Percentiles rank a stretch among this genome's conserved stretches.
Evolutionary conservation across 2,329 filamentous ascomycete species (phyloP).

Genomic region (Cytospora chrysosperma): DNA sequence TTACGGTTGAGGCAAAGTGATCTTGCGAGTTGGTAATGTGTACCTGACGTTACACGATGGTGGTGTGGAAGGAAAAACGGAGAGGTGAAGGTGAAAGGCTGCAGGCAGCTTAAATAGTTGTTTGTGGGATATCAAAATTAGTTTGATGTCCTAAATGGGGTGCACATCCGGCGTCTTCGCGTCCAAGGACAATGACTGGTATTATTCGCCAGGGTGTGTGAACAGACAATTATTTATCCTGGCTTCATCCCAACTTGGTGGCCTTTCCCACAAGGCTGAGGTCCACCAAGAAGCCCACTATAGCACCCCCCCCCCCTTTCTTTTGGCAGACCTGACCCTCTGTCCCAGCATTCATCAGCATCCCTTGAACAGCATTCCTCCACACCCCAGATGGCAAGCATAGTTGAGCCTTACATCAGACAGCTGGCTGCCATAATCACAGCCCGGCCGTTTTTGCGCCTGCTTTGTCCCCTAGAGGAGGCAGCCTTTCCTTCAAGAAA

Average conservation of each 20-base stretch:
- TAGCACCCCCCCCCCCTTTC: neutral
- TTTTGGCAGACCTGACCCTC: neutral
- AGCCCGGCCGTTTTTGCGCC: conserved; percentile 36
- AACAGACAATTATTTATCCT: neutral
- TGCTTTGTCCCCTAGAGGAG: conserved; percentile 38
- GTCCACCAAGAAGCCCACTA: neutral
- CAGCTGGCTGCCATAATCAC: conserved; percentile 24
- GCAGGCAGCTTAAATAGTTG: neutral
- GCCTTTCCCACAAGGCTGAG: neutral
- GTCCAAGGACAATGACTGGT: neutral
- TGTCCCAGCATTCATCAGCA: neutral
- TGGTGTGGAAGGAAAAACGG: neutral
- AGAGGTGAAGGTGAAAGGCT: neutral
- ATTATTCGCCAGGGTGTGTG: neutral
- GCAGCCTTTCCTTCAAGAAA: conserved; percentile 49
- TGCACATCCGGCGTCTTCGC: neutral
- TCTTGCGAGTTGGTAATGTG: neutral
- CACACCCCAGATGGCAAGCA: neutral
- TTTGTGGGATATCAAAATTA: neutral
- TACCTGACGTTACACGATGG: neutral
- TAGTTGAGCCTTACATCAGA: neutral
- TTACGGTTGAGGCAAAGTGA: neutral
- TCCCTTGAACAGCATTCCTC: too few relatives aligned
- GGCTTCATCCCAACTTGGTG: neutral
- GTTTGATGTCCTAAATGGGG: neutral